A percentile compares a stretch with the other conserved stretches of the same genome.
Conservation (phyloP, 441 rosid species). For the Lepidium campestre region DNA sequence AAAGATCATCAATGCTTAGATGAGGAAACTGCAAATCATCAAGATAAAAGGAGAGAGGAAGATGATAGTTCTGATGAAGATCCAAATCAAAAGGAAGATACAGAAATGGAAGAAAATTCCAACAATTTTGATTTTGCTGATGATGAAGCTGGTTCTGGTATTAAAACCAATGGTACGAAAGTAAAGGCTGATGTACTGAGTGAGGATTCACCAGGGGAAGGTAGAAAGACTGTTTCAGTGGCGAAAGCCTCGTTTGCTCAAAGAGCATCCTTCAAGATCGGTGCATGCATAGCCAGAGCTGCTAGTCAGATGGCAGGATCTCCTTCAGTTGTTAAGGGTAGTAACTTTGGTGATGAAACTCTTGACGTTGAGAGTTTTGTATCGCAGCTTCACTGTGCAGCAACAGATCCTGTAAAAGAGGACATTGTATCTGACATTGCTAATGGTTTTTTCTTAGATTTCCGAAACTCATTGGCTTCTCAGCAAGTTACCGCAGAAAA, state of each 20-base stretch:
- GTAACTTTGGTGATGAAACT: constrained; percentile 46
- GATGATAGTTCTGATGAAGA: constrained; percentile 20
- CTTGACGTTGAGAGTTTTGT: constrained; percentile 60
- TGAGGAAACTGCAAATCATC: not conserved
- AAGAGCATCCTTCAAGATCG: constrained; percentile 81
- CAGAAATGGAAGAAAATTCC: constrained; percentile 31
- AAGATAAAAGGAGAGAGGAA: constrained; percentile 14
- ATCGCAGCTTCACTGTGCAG: constrained; percentile 61
- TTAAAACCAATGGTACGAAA: constrained; percentile 22
- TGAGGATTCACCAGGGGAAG: constrained; percentile 46
- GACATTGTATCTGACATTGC: constrained; percentile 39
- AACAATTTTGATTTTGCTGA: constrained; percentile 36
- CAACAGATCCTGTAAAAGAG: constrained; percentile 52
- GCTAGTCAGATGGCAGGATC: constrained; percentile 89
- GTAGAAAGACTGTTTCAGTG: constrained; percentile 53
- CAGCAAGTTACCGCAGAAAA: constrained; percentile 36
- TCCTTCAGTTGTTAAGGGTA: constrained; percentile 50
- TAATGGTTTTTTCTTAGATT: constrained; percentile 66
- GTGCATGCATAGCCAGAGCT: constrained; percentile 84
- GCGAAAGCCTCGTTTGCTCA: constrained; percentile 54
- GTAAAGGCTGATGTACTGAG: constrained; percentile 36
- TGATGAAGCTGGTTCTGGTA: constrained; percentile 9
- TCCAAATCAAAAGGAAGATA: constrained; percentile 26
- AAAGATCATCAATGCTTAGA: constrained; percentile 22
- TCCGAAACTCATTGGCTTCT: constrained; percentile 51